A percentile compares a stretch with the other conserved stretches of the same genome.
Evolutionary conservation across 192 early-diverging fungal species (phyloP).

Genomic region (Haplosporangium gracile): DNA sequence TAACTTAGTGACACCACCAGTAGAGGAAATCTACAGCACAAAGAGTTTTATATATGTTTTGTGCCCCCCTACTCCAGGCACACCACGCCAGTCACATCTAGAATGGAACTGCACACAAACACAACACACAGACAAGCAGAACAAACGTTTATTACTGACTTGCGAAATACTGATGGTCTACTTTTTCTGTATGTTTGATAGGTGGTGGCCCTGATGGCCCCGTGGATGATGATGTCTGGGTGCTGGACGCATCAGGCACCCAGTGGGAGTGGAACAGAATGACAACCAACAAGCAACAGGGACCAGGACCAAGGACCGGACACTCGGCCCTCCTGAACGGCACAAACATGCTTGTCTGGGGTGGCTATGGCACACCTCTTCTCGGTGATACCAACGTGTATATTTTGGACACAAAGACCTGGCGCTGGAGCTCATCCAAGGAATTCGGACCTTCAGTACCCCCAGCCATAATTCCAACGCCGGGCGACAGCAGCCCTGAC

Average conservation of each 20-base stretch:
- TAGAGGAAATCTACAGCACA: background rate
- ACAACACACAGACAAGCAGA: background rate
- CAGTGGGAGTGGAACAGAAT: conserved; percentile 55
- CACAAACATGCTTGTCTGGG: conserved; percentile 76
- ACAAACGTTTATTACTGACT: background rate
- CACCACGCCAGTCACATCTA: background rate
- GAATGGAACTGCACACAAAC: conserved; percentile 30
- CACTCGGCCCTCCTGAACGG: conserved; percentile 74
- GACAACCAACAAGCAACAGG: conserved; percentile 54
- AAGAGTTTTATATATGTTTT: background rate
- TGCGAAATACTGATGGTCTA: background rate
- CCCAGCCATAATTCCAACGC: background rate
- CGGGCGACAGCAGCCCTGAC: background rate
- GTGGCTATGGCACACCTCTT: conserved; percentile 66
- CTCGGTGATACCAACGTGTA: conserved; percentile 74
- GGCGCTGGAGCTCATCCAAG: conserved; percentile 72
- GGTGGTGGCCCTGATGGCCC: conserved; percentile 61
- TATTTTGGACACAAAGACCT: conserved; percentile 67
- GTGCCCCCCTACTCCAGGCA: background rate
- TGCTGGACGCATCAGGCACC: conserved; percentile 56
- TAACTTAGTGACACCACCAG: background rate
- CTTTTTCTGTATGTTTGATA: conserved; percentile 3
- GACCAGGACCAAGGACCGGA: conserved; percentile 68
- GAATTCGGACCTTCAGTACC: conserved; percentile 27
- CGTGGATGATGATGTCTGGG: conserved; percentile 64